Evolutionary conservation across 2,329 filamentous ascomycete genomes (phyloP).

Genomic region (Colletotrichum spinosum): DNA sequence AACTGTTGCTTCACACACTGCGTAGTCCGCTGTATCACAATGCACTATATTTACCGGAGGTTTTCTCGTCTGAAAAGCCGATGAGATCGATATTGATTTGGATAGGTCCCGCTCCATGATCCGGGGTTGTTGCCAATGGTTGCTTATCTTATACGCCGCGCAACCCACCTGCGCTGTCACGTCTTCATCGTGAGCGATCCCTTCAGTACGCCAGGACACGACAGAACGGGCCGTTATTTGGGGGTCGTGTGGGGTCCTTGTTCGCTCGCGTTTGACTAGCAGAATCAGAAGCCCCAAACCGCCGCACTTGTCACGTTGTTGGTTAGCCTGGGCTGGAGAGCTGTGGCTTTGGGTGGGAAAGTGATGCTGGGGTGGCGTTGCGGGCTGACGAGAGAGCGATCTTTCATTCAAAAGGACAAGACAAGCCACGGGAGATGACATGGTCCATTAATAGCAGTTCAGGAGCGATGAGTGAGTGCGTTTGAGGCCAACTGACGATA

Average conservation of each 20-base stretch:
- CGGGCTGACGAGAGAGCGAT: slow-evolving; percentile 28
- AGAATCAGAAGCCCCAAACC: slow-evolving; percentile 19
- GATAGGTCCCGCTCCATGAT: slow-evolving; percentile 27
- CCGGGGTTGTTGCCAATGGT: slow-evolving; percentile 17
- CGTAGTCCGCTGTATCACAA: slow-evolving; percentile 13
- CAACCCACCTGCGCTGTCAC: slow-evolving; percentile 23
- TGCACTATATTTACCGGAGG: slow-evolving; percentile 28
- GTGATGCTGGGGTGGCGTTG: slow-evolving; percentile 22
- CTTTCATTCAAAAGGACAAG: slow-evolving; percentile 1
- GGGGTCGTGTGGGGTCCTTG: slow-evolving; percentile 19
- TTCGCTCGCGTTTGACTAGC: slow-evolving; percentile 34
- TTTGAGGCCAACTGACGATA: slow-evolving; percentile 12
- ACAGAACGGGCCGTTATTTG: slow-evolving; percentile 5
- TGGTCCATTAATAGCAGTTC: slow-evolving; percentile 25
- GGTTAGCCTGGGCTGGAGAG: slow-evolving; percentile 25
- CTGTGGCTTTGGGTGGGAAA: slow-evolving; percentile 10
- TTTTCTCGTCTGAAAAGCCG: slow-evolving; percentile 28
- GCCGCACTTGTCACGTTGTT: slow-evolving; percentile 26
- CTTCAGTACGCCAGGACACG: slow-evolving; percentile 15
- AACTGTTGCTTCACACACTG: background rate
- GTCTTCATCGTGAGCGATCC: slow-evolving; percentile 17
- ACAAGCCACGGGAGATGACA: slow-evolving; percentile 10
- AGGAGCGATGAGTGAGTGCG: slow-evolving; percentile 20
- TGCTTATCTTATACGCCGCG: slow-evolving; percentile 10
- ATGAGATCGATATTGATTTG: slow-evolving; percentile 13